Evolutionary conservation across 139 green algal genomes (phyloP), one percentile per base, ranked within the genome.

Genomic region (Coelastrella sp.): DNA sequence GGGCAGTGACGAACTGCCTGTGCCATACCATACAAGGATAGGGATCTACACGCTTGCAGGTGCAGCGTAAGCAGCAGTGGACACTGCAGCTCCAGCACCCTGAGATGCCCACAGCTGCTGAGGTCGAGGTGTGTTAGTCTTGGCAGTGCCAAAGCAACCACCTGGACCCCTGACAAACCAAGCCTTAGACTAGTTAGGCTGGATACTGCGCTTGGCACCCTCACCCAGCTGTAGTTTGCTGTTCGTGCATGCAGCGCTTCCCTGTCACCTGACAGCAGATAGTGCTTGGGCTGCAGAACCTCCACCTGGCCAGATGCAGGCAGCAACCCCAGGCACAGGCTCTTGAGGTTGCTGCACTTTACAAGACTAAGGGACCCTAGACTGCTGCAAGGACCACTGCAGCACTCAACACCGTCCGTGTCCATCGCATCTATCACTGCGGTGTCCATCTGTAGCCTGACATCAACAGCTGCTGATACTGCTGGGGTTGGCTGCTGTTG

Each of bases 1-100:
- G 19, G 7, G 59, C 88, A 87, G 27, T 24, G 10, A 8, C 22
- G 0, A 19, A 89, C 59, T 10, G 89, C 81, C 14, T 60, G 35
- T 19, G 20, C 60, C n/a, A 92, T 74, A 49, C 59, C 12, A 7
- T 49, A 49, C 5, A 75, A 58, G 15, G 90, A 84, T 72, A 94
- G 85, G 49, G 73, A 58, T 60, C 85, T 76, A 85, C 91, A 94
- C 3, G 89, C 92, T 61, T 95, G 93, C 66, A 94, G 27, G 56
- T 93, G 88, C 27, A 92, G 84, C 68, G 87, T 87, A 7, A 86
- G 56, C 85, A 96, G 94, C 6, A 20, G 10, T 6, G 95, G 95
- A 82, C 93, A 96, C 72, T 89, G 89, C 87, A 96, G 89, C 90
- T 93, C 92, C 82, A 96, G 92, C 35, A 79, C 19, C 11, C 60